phyloP scores from a whole-genome alignment of 2,329 filamentous ascomycete species.

The Pseudocercospora cruenta region DNA sequence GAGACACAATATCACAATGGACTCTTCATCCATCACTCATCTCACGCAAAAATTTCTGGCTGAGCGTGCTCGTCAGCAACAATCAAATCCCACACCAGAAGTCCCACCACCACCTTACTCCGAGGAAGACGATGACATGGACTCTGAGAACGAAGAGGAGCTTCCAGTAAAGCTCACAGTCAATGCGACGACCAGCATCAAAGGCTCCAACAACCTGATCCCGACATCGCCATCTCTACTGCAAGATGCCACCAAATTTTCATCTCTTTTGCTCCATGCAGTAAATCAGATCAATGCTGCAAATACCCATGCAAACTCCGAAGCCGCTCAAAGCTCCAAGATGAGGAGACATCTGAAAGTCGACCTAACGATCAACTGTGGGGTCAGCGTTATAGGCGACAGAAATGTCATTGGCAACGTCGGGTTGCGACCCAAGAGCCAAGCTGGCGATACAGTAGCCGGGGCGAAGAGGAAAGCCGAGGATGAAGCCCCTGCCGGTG shows the following conservation, averaged over 20 bases:
- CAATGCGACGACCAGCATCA: conserved; percentile 53
- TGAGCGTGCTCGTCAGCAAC: conserved; percentile 27
- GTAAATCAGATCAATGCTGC: conserved; percentile 45
- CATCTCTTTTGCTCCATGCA: conserved; percentile 51
- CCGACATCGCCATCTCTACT: conserved; percentile 43
- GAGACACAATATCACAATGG: conserved; percentile 20
- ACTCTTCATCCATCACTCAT: conserved; percentile 27
- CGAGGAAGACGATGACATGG: conserved; percentile 31
- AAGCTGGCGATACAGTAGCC: conserved; percentile 19
- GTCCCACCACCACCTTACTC: conserved; percentile 34
- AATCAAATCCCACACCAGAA: conserved; percentile 15
- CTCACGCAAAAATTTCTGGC: conserved; percentile 31
- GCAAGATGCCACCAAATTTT: conserved; percentile 49
- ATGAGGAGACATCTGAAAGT: conserved; percentile 52
- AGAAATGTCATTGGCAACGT: conserved; percentile 39
- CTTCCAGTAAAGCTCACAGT: conserved; percentile 54
- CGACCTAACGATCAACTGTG: conserved; percentile 46
- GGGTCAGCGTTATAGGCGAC: conserved; percentile 37
- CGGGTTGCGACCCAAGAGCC: conserved; percentile 32
- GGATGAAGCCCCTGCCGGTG: conserved; percentile 16
- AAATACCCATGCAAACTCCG: conserved; percentile 42
- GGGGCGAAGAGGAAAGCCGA: conserved; percentile 40
- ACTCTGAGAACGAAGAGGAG: conserved; percentile 6
- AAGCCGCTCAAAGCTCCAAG: conserved; percentile 49
- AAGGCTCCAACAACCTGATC: conserved; percentile 55